Evolutionary conservation across 1,284 basidiomycete species (phyloP), one percentile per base, ranked within the genome.

Genomic region (Golubevia sp.): DNA sequence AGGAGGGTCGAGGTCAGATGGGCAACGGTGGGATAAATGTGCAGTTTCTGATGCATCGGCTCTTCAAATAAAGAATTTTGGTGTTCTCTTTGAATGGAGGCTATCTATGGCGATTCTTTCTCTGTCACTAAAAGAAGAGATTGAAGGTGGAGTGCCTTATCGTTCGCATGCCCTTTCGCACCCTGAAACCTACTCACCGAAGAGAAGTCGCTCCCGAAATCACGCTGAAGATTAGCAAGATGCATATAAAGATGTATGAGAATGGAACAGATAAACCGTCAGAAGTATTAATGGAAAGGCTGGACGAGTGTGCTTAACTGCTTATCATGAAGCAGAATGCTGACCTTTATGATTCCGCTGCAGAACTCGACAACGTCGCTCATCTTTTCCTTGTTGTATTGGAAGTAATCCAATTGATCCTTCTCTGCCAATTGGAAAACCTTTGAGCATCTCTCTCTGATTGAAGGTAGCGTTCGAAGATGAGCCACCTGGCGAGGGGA

Each of bases 401-500:
- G 88, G 82, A 96, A 97, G 85, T 93, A 94, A 68, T 94, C 86
- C 1, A 95, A 88, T 73, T 90, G 88, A 58, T 89, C 90, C 66
- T 88, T 82, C 76, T 89, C 85, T 3, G 91, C 92, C 18, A 95
- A 89, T 24, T 89, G 86, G 82, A 92, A 90, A 49, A 98, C 93
- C 61, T 88, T 88, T 38, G 84, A 82, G 83, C 93, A 97, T 58
- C 92, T 88, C 74, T 94, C 91, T 50, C 95, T 89, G 70, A 97
- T 93, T 3, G 93, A 88, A 18, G 91, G 91, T 0, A 97, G 88
- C 0, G 93, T 94, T 55, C 92, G 90, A 55, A 97, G 88, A 80
- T 96, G 95, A 3, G 85, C 86, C 15, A 90, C 88, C 60, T 86
- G 58, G 80, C 88, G 3, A 23, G 18, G 48, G 18, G 18, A 18